A percentile compares a stretch with the other conserved stretches of the same genome.
phyloP scores from a whole-genome alignment of 2,329 filamentous ascomycete genomes.

The Alternaria consortialis region DNA sequence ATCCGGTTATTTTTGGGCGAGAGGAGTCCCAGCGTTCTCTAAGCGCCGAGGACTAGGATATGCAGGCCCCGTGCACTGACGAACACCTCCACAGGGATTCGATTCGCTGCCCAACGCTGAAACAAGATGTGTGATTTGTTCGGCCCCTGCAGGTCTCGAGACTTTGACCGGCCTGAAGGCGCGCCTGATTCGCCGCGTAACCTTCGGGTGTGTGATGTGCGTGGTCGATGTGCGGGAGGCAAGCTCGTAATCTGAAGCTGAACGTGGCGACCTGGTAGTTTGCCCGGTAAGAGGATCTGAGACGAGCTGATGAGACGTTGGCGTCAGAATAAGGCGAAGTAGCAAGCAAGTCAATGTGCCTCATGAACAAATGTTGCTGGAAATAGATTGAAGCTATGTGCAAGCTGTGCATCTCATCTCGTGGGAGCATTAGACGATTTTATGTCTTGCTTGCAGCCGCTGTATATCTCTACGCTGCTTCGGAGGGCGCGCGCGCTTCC shows the following conservation, averaged over 20 bases:
- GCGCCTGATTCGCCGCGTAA: slow-evolving; percentile 39
- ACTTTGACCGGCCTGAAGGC: slow-evolving; percentile 22
- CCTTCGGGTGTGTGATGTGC: slow-evolving; percentile 36
- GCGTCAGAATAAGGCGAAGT: slow-evolving; percentile 26
- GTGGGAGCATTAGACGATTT: slow-evolving; percentile 40
- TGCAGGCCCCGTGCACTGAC: slow-evolving; percentile 30
- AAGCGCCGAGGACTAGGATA: slow-evolving; percentile 40
- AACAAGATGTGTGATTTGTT: slow-evolving; percentile 50
- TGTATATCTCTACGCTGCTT: slow-evolving; percentile 40
- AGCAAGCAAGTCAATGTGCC: slow-evolving; percentile 21
- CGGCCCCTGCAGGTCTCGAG: slow-evolving; percentile 46
- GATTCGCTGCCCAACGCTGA: slow-evolving; percentile 38
- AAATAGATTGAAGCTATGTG: slow-evolving; percentile 35
- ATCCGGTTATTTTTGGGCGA: slow-evolving; percentile 35
- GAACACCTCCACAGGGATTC: slow-evolving; percentile 22
- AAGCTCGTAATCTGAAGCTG: slow-evolving; percentile 28
- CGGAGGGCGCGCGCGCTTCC: slow-evolving; percentile 50
- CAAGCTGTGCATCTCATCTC: slow-evolving; percentile 36
- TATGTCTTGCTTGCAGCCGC: slow-evolving; percentile 50
- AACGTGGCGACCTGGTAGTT: slow-evolving; percentile 38
- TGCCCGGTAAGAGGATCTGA: slow-evolving; percentile 32
- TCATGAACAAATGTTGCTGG: slow-evolving; percentile 25
- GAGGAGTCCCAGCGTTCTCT: slow-evolving; percentile 39
- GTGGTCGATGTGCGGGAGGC: slow-evolving; percentile 38
- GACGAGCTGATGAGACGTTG: slow-evolving; percentile 41